phyloP scores from a whole-genome alignment of 805 yeast species.

The Metschnikowia aberdeeniae region DNA sequence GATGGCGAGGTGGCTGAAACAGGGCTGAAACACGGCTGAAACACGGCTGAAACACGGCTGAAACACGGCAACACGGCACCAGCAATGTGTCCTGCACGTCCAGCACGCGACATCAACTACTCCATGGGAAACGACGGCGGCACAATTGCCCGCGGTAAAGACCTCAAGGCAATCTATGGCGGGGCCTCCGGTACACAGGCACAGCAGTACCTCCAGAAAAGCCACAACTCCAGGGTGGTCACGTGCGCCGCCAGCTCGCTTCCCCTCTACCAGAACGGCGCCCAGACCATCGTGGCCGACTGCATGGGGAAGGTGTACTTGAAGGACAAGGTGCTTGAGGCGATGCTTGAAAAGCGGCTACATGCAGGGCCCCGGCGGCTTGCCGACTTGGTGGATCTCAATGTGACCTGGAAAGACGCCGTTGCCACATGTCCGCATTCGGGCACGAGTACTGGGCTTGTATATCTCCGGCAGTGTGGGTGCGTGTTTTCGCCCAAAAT shows the following conservation, averaged over 20 bases:
- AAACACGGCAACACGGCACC: not conserved
- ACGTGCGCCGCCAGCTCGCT: conserved; percentile 47
- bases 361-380: conserved; percentile 12
- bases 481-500: conserved; percentile 27
- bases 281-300: conserved; percentile 59
- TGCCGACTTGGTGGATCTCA: conserved; percentile 14
- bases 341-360: conserved; percentile 38
- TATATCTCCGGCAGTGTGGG: conserved; percentile 37
- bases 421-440: conserved; percentile 32
- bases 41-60: no score
- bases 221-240: conserved; percentile 32
- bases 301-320: conserved; percentile 61
- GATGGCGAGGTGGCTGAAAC: no score
- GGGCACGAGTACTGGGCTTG: conserved; percentile 18
- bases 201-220: conserved; percentile 14
- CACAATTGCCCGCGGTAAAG: conserved; percentile 56
- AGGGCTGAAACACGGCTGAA: no score
- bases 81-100: no score
- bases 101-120: not conserved
- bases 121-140: conserved; percentile 65
- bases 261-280: conserved; percentile 30
- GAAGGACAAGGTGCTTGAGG: conserved; percentile 59
- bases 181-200: conserved; percentile 14
- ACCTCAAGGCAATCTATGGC: conserved; percentile 33
- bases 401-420: conserved; percentile 12